phyloP scores from a whole-genome alignment of 148 eudicot genomes.

The Euryodendron excelsum region DNA sequence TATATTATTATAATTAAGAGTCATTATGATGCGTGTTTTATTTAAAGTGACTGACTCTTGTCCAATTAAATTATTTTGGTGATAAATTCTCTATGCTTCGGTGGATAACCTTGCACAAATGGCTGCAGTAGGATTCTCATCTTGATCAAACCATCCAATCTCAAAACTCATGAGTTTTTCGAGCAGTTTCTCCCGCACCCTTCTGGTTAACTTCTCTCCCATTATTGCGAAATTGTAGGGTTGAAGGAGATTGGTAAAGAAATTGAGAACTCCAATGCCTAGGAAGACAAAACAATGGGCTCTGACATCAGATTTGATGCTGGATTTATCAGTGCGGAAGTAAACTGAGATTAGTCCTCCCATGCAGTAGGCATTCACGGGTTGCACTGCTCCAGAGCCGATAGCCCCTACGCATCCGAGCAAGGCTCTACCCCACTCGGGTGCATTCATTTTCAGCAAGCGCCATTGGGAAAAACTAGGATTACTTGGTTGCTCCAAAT shows the following conservation, averaged over 20 bases:
- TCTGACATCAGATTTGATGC: conserved; percentile 36
- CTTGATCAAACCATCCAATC: conserved; percentile 50
- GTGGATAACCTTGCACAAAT: conserved; percentile 44
- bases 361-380: conserved; percentile 50
- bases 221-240: conserved; percentile 48
- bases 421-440: conserved; percentile 37
- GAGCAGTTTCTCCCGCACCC: conserved; percentile 46
- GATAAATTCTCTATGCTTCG: conserved; percentile 41
- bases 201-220: conserved; percentile 48
- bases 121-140: conserved; percentile 55
- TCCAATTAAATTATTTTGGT: too few relatives aligned
- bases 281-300: conserved; percentile 36
- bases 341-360: conserved; percentile 48
- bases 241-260: conserved; percentile 38
- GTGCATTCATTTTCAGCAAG: conserved; percentile 43
- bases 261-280: conserved; percentile 48
- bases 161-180: conserved; percentile 48
- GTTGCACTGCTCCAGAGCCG: conserved; percentile 49
- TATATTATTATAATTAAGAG: too few relatives aligned
- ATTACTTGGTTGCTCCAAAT: neutral
- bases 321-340: conserved; percentile 37
- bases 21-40: too few relatives aligned
- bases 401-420: conserved; percentile 52
- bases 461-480: conserved; percentile 43
- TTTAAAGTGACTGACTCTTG: too few relatives aligned